Base-by-base conservation (phyloP, 2,329 filamentous ascomycete genomes). In the Cladosporium oxysporum region DNA sequence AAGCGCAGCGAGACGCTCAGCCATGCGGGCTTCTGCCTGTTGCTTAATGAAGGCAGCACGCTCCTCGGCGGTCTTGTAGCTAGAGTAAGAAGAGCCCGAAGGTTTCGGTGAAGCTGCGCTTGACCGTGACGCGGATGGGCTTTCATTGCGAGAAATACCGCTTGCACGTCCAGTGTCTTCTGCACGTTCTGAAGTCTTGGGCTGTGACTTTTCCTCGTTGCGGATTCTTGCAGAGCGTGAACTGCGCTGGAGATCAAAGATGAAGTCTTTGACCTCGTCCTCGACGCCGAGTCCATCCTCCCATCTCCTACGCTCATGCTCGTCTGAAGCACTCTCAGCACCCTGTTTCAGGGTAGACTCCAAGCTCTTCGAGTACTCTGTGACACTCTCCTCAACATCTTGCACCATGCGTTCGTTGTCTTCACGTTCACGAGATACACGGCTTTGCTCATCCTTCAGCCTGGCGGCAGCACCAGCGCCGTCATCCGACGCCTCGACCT, bases 211-310 rank as follows among this genome's bases (percentile, higher is more conserved):
- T 79, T 88, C 86, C 75, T 89, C 84, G 69, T 85, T 86, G 62
- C 87, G 82, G 66, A 96, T 80, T 66, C 89, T 89, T 62, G 91
- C 84, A 69, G 92, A 85, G 70, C 93, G 88, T 77, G 92, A 96
- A 68, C 89, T 91, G 68, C 94, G 88, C 77, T 97, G 93, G 62
- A 99, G 82, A 71, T 98, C 95, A 76, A 95, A 98, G 76, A 99
- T 99, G 78, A 99, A 98, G 75, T 99, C 95, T 74, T 93, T 92
- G 68, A 98, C 91, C 74, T 97, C 93, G 74, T 99, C 94, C 76
- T 99, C 95, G 31, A 99, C 95, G 31, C 95, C 95, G 44, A 99
- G 84, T 11, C 88, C 95, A 79, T 99, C 95, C 72, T 99, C 93
- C 95, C 95, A 99, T 68, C 95, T 88, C 68, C 95, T 88, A 73